Percentiles rank a stretch among this genome's conserved stretches.
These are phyloP conservation scores for Codiaeum variegatum DNA, from an alignment of 441 rosid species.

Conservation along the genomic window DNA sequence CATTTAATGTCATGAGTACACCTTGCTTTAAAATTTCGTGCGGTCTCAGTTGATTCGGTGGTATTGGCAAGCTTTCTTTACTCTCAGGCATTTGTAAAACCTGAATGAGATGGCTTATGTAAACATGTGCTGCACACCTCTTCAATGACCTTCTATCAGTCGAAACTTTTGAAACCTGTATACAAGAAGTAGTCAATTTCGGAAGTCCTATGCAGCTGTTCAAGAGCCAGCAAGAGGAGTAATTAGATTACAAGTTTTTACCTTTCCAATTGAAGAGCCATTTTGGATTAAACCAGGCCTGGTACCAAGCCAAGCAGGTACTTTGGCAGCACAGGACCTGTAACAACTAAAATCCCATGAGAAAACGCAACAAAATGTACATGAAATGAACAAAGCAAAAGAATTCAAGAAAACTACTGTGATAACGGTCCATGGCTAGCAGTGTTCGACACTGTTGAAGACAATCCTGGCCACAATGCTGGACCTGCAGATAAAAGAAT, in stretches of 20 bases:
- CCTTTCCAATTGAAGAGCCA: constrained; percentile 39
- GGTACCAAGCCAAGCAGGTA: constrained; percentile 60
- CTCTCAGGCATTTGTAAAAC: constrained; percentile 35
- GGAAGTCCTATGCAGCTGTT: not conserved
- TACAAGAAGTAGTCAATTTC: constrained; percentile 37
- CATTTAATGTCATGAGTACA: constrained; percentile 25
- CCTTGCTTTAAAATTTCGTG: constrained; percentile 35
- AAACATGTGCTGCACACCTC: constrained; percentile 61
- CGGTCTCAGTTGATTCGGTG: constrained; percentile 30
- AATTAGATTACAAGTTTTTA: constrained; percentile 18
- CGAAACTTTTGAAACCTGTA: constrained; percentile 33
- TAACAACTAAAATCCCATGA: constrained; percentile 19
- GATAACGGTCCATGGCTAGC: constrained; percentile 30
- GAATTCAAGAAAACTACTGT: constrained; percentile 38
- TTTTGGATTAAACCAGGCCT: constrained; percentile 29
- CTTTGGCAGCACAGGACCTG: constrained; percentile 46
- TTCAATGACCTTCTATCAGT: constrained; percentile 37
- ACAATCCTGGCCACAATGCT: constrained; percentile 54
- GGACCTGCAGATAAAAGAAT: constrained; percentile 35
- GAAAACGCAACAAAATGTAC: constrained; percentile 14
- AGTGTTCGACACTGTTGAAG: constrained; percentile 32
- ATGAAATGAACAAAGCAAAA: not conserved
- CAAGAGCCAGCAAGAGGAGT: constrained; percentile 1
- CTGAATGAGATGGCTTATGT: constrained; percentile 58
- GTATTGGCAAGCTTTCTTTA: constrained; percentile 30